Percentiles rank a stretch among this genome's conserved stretches.
Conservation (phyloP, 345 rosid species). For the Populus pruinosa region DNA sequence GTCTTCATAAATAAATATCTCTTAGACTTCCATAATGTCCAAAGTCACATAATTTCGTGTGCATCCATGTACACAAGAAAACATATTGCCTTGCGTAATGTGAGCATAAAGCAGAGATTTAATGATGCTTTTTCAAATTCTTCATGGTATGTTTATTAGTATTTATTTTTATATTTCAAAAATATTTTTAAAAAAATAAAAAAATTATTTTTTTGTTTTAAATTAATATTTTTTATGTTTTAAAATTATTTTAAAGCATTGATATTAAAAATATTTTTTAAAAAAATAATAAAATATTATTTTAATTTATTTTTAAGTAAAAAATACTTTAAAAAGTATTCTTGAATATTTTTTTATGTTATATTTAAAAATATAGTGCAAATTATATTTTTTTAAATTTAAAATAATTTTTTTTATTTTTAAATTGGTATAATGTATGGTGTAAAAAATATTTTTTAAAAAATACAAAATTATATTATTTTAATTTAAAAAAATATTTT, state of each 20-base stretch:
- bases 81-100: not conserved
- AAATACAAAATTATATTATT: no score
- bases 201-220: no score
- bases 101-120: not conserved
- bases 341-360: accelerated
- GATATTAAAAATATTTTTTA: no score
- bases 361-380: accelerated
- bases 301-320: accelerated
- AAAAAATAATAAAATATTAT: no score
- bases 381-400: accelerated
- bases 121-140: not conserved
- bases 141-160: not conserved
- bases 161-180: no score
- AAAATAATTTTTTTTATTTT: no score
- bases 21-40: not conserved
- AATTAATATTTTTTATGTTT: no score
- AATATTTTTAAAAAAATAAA: no score
- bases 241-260: accelerated
- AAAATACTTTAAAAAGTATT: no score
- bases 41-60: not conserved
- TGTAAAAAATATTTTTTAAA: no score
- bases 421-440: accelerated
- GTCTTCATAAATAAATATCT: not conserved
- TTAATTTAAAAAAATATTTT: no score
- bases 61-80: not conserved